Base-by-base conservation (phyloP, 2,329 filamentous ascomycete species). In the Clonostachys chloroleuca region DNA sequence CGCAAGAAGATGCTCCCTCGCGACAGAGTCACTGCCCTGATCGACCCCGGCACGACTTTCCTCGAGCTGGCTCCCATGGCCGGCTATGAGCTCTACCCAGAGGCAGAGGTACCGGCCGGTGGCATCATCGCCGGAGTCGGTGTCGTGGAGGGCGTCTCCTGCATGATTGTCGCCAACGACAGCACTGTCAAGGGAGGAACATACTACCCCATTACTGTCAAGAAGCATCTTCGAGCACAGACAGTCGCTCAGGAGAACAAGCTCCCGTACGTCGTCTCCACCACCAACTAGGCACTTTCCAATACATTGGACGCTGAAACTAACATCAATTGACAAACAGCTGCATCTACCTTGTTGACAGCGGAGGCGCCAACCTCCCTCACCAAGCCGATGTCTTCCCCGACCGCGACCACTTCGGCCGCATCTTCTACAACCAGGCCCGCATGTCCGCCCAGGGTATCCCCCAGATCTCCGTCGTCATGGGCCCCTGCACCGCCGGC, bases 361-460 rank as follows among this genome's bases (percentile, higher is more conserved):
- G 91, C 6, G 92, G 94, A 42, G 92, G 92, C 53, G 94, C 92
- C 49, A 96, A 97, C 65, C 80, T 99, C 16, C 94, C 92, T 13
- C 88, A 96, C 60, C 92, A 99, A 69, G 87, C 92, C 36, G 89
- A 96, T 62, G 92, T 97, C 48, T 97, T 99, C 66, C 94, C 92
- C 2, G 92, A 97, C 65, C 80, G 85, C 54, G 90, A 96, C 47
- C 92, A 97, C 67, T 97, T 99, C 62, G 91, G 92, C 35, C 89
- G 92, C 54, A 96, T 97, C 63, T 99, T 99, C 75, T 99, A 87
- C 77, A 96, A 99, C 70, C 92, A 99, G 68, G 92, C 94, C 4
- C 79, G 89, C 59, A 96, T 97, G 91, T 94, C 88, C 56, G 80
- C 87, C 3, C 72, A 85, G 55, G 90, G 91, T 5, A 95, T 97